Conservation (phyloP, 1,284 basidiomycete genomes). For the Fomitopsis betulina region DNA sequence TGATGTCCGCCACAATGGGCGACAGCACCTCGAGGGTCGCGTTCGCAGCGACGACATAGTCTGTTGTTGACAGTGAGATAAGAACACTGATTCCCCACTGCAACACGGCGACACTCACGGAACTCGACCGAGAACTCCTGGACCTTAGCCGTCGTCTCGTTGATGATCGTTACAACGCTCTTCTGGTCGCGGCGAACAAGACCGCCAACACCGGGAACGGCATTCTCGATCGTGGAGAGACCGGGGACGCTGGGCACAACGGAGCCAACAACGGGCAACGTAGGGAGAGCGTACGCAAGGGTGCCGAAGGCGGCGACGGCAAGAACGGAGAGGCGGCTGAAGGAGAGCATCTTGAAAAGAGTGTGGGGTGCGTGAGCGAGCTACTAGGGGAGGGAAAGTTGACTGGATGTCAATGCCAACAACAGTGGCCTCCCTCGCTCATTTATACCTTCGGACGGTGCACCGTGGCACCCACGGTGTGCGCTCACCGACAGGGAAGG, state of each 20-base stretch:
- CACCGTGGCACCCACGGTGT: no score
- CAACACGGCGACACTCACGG: conserved; percentile 28
- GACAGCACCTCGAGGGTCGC: conserved; percentile 26
- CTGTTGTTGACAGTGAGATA: conserved; percentile 20
- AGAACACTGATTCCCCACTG: no score
- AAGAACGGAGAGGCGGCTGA: conserved; percentile 34
- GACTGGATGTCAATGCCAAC: conserved; percentile 17
- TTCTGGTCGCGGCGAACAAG: conserved; percentile 12
- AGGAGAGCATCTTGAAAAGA: conserved; percentile 46
- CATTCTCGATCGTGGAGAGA: conserved; percentile 8
- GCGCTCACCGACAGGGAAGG: not conserved
- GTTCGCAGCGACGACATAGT: conserved; percentile 25
- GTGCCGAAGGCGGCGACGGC: conserved; percentile 34
- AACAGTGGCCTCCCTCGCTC: not conserved
- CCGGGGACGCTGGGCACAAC: conserved; percentile 9
- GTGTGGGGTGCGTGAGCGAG: conserved; percentile 25
- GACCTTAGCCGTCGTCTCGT: conserved; percentile 19
- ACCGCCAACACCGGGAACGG: conserved; percentile 5
- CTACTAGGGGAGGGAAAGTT: conserved; percentile 12
- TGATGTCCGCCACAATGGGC: conserved; percentile 27
- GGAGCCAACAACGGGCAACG: conserved; percentile 5
- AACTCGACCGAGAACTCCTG: conserved; percentile 23
- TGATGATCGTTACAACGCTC: conserved; percentile 23
- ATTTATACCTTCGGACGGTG: not conserved
- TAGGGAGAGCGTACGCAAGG: conserved; percentile 16